Base-by-base conservation (phyloP, 225 moss, liverwort and hornwort genomes). In the Marchantia polymorpha region DNA sequence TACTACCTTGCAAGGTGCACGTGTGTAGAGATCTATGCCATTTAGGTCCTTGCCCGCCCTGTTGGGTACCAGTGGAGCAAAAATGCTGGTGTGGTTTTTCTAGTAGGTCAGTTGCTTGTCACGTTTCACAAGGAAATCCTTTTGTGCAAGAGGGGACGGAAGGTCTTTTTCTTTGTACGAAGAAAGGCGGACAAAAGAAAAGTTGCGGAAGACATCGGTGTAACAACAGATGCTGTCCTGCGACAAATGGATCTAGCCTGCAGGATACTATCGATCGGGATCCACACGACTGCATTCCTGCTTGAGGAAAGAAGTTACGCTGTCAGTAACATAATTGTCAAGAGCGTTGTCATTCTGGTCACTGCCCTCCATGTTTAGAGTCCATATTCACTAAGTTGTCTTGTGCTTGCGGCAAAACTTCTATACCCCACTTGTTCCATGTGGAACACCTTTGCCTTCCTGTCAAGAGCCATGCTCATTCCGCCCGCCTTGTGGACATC, bases 321-420 rank as follows among this genome's bases (percentile, higher is more conserved):
- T 97, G 97, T 81, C 92, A 90, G 77, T 91, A 91, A 68, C 97
- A 97, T 83, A 83, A 76, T 23, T 97, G 97, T 78, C 89, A 94
- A 81, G 90, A 90, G 66, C 91, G 90, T 53, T 97, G 97, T 77
- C 97, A 97, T 84, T 86, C 92, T 17, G 94, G 94, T 71, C 97
- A 94, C 75, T 97, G 97, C 72, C 90, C 93, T 30, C 94, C 97
- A 68, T 97, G 97, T 65, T 84, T 97, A 88, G 94, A 94, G 79
- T 94, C 94, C 54, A 92, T 88, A 9, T 97, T 97, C 52, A 91
- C 90, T 10, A 94, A 97, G 64, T 85, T 94, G 22, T 92, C 93
- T 68, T 97, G 97, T 86, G 92, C 97, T 0, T 97, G 97, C 83
- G 97, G 97, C 61, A 86, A 84, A 69, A 94, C 97, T 29, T 90